These are phyloP conservation scores for Suillus plorans DNA, from an alignment of 768 basidiomycete genomes.

Conservation along the genomic window DNA sequence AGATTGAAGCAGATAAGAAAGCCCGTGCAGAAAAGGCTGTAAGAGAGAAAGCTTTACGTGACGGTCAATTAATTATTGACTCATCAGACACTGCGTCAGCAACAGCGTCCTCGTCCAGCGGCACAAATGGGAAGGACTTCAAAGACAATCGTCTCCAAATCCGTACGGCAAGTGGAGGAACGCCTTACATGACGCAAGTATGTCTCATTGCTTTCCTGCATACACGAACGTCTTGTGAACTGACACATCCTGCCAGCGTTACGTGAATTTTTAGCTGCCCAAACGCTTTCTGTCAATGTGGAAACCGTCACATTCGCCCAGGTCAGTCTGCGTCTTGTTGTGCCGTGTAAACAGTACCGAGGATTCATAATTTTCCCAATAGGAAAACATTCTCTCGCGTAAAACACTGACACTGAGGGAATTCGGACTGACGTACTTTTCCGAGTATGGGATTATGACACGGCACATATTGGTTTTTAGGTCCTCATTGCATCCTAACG, in stretches of 20 bases:
- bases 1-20: conserved; percentile 93
- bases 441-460: neutral
- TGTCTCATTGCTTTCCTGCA: conserved; percentile 27
- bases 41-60: conserved; percentile 86
- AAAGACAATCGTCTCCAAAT: conserved; percentile 90
- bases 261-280: conserved; percentile 75
- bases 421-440: conserved; percentile 64
- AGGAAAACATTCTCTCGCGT: conserved; percentile 74
- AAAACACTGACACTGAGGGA: conserved; percentile 60
- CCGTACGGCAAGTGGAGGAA: conserved; percentile 71
- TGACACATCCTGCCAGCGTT: conserved; percentile 50
- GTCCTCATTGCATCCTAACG: conserved; percentile 50
- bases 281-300: conserved; percentile 65
- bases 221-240: neutral
- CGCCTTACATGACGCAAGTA: conserved; percentile 81
- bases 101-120: conserved; percentile 35
- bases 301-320: conserved; percentile 78
- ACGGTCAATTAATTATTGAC: conserved; percentile 55
- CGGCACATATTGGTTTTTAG: conserved; percentile 28
- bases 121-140: conserved; percentile 70
- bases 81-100: conserved; percentile 29
- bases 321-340: conserved; percentile 43
- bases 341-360: neutral
- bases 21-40: conserved; percentile 86
- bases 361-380: neutral